Base-by-base conservation (phyloP, 225 moss, liverwort and hornwort species). In the Climacium dendroides region DNA sequence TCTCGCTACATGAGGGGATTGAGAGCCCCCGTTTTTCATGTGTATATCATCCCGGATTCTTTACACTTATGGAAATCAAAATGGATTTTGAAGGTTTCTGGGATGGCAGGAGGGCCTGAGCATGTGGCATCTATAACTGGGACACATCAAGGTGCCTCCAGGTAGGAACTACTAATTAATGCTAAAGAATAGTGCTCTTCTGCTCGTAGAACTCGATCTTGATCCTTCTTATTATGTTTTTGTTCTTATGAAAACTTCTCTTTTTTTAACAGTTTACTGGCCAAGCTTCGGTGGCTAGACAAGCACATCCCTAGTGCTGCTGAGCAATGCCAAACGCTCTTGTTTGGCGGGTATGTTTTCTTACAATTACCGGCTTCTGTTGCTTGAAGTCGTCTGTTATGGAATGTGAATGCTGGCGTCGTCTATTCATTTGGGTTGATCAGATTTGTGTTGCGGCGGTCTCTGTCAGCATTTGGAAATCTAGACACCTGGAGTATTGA, bases 241-340 rank as follows among this genome's bases (percentile, higher is more conserved):
- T 24, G 10, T 61, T 23, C 58, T 80, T n/a, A 84, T 66, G 37
- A 80, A 72, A 37, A 59, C 24, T 66, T 18, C 50, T 73, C 34
- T 47, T 24, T 70, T 62, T n/a, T 77, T 1, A 22, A 59, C 93
- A 97, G 96, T 89, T 89, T 98, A 76, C 85, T 98, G n/a, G 93
- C 96, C 57, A 98, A 98, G 90, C 93, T 98, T 78, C 95, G 98
- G 87, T 98, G 98, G 98, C 89, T 98, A 48, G 98, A 98, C 91
- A 98, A 94, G 85, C 91, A 93, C 78, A 89, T 92, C 39, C 88
- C 94, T 30, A 89, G 89, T 74, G 90, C 92, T 86, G 87, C 90
- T 86, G 87, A 90, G 71, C 87, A 91, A 71, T 94, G 94, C 87
- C 90, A 91, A 60, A 87, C 87, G 50, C 81, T 98, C 83, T 90